A percentile compares a stretch with the other conserved stretches of the same genome.
Conservation (phyloP, 129 eudicot species). For the Flaveria bidentis region DNA sequence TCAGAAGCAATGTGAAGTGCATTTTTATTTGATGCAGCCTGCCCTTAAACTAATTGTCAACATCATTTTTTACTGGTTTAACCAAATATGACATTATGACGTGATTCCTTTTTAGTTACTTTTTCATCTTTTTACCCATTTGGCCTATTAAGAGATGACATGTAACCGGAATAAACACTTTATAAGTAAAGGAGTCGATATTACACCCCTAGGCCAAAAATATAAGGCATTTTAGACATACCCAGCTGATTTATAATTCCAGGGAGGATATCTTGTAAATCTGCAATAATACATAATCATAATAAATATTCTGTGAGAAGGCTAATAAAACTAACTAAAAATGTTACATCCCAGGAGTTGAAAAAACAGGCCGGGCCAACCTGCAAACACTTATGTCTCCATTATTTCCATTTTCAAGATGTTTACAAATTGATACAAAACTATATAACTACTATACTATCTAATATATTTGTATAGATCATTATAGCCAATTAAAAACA, state of each 20-base stretch:
- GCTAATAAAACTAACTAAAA: not conserved
- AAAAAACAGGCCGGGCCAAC: no score
- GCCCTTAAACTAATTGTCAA: not conserved
- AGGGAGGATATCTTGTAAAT: constrained; percentile 84
- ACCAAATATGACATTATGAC: not conserved
- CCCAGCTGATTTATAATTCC: constrained; percentile 82
- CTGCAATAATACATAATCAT: constrained; percentile 28
- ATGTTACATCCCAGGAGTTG: not conserved
- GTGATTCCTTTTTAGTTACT: not conserved
- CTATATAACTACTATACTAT: not conserved
- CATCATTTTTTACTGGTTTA: not conserved
- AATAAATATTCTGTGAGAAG: no score
- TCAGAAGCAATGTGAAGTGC: not conserved
- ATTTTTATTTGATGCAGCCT: not conserved
- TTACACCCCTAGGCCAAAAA: not conserved
- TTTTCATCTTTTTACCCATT: not conserved
- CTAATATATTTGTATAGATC: not conserved
- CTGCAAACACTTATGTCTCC: no score
- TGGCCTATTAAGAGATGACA: not conserved
- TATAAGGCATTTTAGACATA: constrained; percentile 28
- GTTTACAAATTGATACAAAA: not conserved
- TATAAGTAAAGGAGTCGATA: no score
- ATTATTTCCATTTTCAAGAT: no score
- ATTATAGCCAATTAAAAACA: not conserved
- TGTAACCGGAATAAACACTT: no score